These are phyloP conservation scores for Colletotrichum liaoningense DNA, from an alignment of 2,329 filamentous ascomycete species.

Conservation along the genomic window DNA sequence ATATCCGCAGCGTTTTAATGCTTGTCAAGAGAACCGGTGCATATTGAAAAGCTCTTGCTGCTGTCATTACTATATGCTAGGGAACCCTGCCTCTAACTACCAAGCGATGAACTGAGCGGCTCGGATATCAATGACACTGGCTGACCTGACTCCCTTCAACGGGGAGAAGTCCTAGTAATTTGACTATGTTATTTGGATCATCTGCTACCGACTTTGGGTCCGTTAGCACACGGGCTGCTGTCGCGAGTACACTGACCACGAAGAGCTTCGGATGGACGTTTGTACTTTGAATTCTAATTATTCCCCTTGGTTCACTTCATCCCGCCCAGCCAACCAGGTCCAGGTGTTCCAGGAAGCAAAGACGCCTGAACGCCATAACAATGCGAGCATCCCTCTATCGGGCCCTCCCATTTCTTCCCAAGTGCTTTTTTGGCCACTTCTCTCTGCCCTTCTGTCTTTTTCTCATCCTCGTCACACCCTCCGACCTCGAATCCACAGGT, in stretches of 20 bases:
- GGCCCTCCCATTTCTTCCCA: conserved; percentile 15
- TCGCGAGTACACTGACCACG: not conserved
- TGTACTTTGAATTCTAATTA: conserved; percentile 35
- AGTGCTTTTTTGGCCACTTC: not conserved
- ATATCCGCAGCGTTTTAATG: not conserved
- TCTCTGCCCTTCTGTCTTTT: not conserved
- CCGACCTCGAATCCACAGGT: conserved; percentile 28
- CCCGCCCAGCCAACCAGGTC: conserved; percentile 36
- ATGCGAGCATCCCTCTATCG: conserved; percentile 33
- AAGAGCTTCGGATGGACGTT: conserved; percentile 20
- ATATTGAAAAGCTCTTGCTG: not conserved
- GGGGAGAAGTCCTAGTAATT: not conserved
- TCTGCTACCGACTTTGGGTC: not conserved
- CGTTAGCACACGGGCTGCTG: not conserved
- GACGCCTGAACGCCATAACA: conserved; percentile 37
- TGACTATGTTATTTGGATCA: not conserved
- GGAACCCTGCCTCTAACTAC: not conserved
- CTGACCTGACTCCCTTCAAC: not conserved
- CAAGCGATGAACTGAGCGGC: not conserved
- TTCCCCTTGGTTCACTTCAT: conserved; percentile 33
- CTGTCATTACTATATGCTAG: not conserved
- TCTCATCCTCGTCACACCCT: not conserved
- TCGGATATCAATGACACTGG: not conserved
- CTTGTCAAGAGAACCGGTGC: no score
- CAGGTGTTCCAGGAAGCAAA: conserved; percentile 37